A percentile compares a stretch with the other conserved stretches of the same genome.
Evolutionary conservation across 306 rosid species (phyloP).

Genomic region (Ormosia emarginata): DNA sequence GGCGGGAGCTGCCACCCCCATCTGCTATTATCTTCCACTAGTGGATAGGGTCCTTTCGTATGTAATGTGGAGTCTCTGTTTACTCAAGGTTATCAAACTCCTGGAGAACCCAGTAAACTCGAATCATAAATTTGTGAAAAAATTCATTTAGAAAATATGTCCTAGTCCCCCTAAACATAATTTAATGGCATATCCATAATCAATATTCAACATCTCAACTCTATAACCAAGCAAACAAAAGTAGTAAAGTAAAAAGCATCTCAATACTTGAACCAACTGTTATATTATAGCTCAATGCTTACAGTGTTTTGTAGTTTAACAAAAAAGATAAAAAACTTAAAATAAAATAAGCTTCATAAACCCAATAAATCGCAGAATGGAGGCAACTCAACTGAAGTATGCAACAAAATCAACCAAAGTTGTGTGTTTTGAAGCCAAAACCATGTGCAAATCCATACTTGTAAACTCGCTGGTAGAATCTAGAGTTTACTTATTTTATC

Average conservation of each 20-base stretch:
- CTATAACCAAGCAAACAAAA: conserved; percentile 1
- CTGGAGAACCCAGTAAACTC: neutral
- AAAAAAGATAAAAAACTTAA: neutral
- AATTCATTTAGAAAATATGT: neutral
- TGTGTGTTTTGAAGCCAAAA: conserved; percentile 1
- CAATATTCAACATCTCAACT: neutral
- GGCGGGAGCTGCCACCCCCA: too few relatives aligned
- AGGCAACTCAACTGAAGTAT: neutral
- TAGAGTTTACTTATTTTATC: neutral
- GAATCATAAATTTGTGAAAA: neutral
- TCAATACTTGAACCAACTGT: neutral
- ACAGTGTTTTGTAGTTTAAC: neutral
- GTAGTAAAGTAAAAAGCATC: neutral
- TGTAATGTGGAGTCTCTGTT: conserved; percentile 14
- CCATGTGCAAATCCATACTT: neutral
- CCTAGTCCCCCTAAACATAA: neutral
- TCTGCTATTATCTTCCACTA: too few relatives aligned
- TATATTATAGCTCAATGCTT: neutral
- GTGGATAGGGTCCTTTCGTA: neutral
- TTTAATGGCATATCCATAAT: neutral
- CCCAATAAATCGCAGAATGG: neutral
- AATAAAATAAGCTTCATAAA: neutral
- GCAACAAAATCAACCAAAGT: neutral
- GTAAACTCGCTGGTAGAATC: neutral
- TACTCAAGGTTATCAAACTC: neutral